phyloP scores from a whole-genome alignment of 495 filamentous ascomycete genomes.

The Penicillium antarcticum region DNA sequence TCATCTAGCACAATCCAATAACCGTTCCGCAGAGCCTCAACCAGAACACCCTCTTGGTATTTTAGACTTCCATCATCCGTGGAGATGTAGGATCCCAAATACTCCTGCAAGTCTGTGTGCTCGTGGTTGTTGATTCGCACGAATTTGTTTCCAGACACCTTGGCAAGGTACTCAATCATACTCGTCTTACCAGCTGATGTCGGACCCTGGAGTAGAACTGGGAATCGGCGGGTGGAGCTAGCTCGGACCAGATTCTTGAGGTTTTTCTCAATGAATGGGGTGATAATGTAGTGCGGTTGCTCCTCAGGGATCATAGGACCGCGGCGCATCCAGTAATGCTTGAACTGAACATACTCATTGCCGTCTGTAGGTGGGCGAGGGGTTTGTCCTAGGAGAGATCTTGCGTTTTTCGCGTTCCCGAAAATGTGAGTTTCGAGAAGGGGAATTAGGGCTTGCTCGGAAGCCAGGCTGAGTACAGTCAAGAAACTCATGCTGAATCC shows the following conservation, averaged over 20 bases:
- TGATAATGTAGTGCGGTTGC: slow-evolving; percentile 90
- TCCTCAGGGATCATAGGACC: slow-evolving; percentile 63
- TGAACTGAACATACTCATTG: slow-evolving; percentile 77
- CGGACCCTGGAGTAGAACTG: slow-evolving; percentile 93
- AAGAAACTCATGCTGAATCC: slow-evolving; percentile 98
- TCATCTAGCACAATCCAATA: slow-evolving; percentile 99
- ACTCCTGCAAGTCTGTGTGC: slow-evolving; percentile 97
- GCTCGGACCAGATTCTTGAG: slow-evolving; percentile 90
- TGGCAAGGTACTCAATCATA: slow-evolving; percentile 97
- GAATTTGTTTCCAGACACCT: slow-evolving; percentile 92
- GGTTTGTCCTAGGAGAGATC: slow-evolving; percentile 66
- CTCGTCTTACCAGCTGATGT: slow-evolving; percentile 97
- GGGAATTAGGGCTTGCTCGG: slow-evolving; percentile 71
- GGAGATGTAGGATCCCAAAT: slow-evolving; percentile 91
- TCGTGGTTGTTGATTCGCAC: slow-evolving; percentile 99
- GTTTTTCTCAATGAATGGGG: slow-evolving; percentile 90
- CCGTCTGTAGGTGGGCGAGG: slow-evolving; percentile 74
- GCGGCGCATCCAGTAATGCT: slow-evolving; percentile 87
- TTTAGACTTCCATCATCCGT: slow-evolving; percentile 74
- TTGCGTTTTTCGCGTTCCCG: slow-evolving; percentile 59
- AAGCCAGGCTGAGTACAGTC: slow-evolving; percentile 75
- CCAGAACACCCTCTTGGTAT: slow-evolving; percentile 93
- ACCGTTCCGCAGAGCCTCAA: slow-evolving; percentile 86
- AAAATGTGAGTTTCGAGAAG: slow-evolving; percentile 81
- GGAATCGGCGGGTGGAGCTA: slow-evolving; percentile 85